Evolutionary conservation across 2,329 filamentous ascomycete species (phyloP).

Genomic region (Thermomyces lanuginosus): DNA sequence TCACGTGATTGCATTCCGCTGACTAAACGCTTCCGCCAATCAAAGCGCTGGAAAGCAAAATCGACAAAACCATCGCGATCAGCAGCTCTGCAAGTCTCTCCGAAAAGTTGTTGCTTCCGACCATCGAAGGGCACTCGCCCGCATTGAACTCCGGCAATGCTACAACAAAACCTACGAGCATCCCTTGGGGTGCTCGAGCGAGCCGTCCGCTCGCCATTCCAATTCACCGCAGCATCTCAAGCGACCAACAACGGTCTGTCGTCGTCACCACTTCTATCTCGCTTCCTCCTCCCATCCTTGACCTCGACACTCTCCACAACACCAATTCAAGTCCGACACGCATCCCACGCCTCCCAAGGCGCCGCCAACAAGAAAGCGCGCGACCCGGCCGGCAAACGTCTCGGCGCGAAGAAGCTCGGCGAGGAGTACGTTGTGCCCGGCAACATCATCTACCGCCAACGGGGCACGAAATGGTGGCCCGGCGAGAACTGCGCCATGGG

Average conservation of each 20-base stretch:
- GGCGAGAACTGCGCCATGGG: slow-evolving; percentile 94
- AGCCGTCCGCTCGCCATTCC: slow-evolving; percentile 16
- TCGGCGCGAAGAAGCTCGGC: slow-evolving; percentile 85
- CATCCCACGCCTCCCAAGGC: slow-evolving; percentile 49
- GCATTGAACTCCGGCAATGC: too few species aligned
- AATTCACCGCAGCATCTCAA: slow-evolving; percentile 11
- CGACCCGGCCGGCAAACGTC: slow-evolving; percentile 62
- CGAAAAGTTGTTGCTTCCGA: too few species aligned
- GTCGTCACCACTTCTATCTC: slow-evolving; percentile 15
- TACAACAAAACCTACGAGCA: slow-evolving; percentile 27
- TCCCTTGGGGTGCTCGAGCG: slow-evolving; percentile 24
- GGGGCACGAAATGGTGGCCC: slow-evolving; percentile 84
- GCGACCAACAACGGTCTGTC: slow-evolving; percentile 9
- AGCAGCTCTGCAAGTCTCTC: too few species aligned
- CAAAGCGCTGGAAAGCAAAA: too few species aligned
- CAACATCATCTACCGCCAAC: slow-evolving; percentile 96
- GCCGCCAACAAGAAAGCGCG: slow-evolving; percentile 50
- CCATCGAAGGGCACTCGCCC: too few species aligned
- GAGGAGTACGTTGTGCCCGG: slow-evolving; percentile 89
- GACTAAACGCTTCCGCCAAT: too few species aligned
- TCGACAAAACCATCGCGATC: too few species aligned
- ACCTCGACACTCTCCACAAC: too few species aligned
- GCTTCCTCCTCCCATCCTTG: slow-evolving; percentile 23
- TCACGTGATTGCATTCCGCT: too few species aligned
- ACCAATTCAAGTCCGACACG: slow-evolving; percentile 42